phyloP scores from a whole-genome alignment of 73 alveolate species.

The Paramecium bursaria region DNA sequence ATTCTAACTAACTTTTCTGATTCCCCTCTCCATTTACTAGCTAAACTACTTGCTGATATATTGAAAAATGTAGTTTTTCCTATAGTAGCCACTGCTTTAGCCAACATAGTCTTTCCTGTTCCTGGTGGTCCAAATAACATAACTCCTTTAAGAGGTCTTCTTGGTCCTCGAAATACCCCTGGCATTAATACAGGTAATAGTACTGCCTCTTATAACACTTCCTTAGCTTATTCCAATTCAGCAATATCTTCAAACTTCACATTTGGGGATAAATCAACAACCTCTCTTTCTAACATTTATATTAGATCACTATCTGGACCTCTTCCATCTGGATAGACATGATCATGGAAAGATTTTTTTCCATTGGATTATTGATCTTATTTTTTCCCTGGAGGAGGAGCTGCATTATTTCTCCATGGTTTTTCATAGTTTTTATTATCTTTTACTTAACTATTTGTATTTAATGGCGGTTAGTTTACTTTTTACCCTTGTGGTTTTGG shows the following conservation, averaged over 20 bases:
- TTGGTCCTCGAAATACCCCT: conserved; percentile 91
- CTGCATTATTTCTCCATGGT: conserved; percentile 56
- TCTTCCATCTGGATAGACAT: conserved; percentile 72
- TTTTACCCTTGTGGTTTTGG: not conserved
- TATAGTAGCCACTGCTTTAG: conserved; percentile 96
- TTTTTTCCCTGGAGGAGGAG: conserved; percentile 45
- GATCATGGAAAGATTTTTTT: conserved; percentile 56
- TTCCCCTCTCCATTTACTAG: conserved; percentile 99
- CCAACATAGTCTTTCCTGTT: conserved; percentile 99
- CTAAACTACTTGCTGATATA: conserved; percentile 95
- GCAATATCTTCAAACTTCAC: conserved; percentile 98
- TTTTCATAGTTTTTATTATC: conserved; percentile 55
- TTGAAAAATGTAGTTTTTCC: conserved; percentile 93
- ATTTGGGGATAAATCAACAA: conserved; percentile 83
- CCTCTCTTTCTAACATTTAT: conserved; percentile 95
- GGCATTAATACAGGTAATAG: conserved; percentile 98
- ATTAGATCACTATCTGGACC: conserved; percentile 81
- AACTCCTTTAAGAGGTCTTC: conserved; percentile 98
- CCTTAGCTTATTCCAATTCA: conserved; percentile 97
- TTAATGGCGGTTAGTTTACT: conserved; percentile 25
- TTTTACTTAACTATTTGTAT: conserved; percentile 5
- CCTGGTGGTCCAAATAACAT: conserved; percentile 99
- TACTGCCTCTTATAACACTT: conserved; percentile 93
- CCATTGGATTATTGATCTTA: conserved; percentile 33
- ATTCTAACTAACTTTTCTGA: conserved; percentile 98